phyloP scores from a whole-genome alignment of 2,329 filamentous ascomycete species.

The Cytospora mali region DNA sequence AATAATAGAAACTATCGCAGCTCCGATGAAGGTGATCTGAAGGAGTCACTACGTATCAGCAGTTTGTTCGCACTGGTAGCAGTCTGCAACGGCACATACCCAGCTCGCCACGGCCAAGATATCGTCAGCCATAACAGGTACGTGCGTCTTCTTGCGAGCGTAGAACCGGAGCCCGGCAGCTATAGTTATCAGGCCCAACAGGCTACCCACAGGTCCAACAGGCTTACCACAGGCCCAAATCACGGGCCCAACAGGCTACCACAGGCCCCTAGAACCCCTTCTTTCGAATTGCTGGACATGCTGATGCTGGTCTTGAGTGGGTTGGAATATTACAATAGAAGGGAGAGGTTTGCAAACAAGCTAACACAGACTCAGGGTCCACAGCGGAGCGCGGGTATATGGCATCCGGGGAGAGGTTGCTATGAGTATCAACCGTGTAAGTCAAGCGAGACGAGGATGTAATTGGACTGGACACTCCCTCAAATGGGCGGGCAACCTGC shows the following conservation, averaged over 20 bases:
- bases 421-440: conserved; percentile 4
- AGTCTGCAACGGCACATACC: conserved; percentile 3
- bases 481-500: conserved; percentile 10
- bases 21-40: conserved; percentile 7
- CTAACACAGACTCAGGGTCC: conserved; percentile 6
- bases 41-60: conserved; percentile 10
- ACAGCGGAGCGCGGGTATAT: conserved; percentile 5
- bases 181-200: conserved; percentile 11
- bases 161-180: conserved; percentile 3
- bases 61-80: conserved; percentile 2
- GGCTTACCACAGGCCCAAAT: too few relatives aligned
- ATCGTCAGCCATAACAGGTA: conserved; percentile 4
- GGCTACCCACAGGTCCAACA: too few relatives aligned
- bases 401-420: conserved; percentile 5
- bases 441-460: conserved; percentile 6
- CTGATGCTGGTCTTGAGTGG: conserved; percentile 4
- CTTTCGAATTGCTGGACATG: conserved; percentile 9
- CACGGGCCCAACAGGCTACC: conserved; percentile 12
- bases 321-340: conserved; percentile 9
- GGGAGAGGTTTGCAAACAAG: conserved; percentile 10
- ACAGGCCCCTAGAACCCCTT: conserved; percentile 8
- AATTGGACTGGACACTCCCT: not conserved
- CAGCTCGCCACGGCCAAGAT: conserved; percentile 1
- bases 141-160: conserved; percentile 8
- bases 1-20: conserved; percentile 6